Conservation (phyloP, 2,329 filamentous ascomycete species). For the Xylaria sp. region DNA sequence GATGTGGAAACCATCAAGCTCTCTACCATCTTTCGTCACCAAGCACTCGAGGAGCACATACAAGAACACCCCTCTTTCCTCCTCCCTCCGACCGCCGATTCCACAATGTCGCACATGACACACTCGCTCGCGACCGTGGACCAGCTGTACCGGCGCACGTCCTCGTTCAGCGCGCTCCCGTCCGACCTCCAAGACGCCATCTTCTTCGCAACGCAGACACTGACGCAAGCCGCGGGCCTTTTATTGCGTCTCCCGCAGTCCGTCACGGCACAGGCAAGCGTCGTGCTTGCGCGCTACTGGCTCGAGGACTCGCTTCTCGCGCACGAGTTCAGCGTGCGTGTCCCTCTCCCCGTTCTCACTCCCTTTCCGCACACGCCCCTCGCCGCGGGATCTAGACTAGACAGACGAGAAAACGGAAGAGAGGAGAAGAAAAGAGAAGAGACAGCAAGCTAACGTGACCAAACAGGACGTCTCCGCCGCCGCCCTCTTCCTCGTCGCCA, state of each 20-base stretch:
- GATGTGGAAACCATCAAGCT: too few species aligned
- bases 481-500: constrained; percentile 79
- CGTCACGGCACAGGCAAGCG: constrained; percentile 82
- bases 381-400: too few species aligned
- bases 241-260: constrained; percentile 85
- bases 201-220: constrained; percentile 71
- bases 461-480: constrained; percentile 83
- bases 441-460: constrained; percentile 1
- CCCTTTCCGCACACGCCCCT: too few species aligned
- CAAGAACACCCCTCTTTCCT: neutral
- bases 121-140: constrained; percentile 76
- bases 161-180: constrained; percentile 64
- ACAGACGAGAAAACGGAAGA: neutral
- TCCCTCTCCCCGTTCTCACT: neutral
- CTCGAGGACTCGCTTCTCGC: constrained; percentile 61
- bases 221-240: constrained; percentile 79
- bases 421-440: neutral
- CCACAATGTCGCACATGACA: constrained; percentile 64
- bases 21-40: too few species aligned
- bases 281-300: constrained; percentile 84
- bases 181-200: constrained; percentile 73
- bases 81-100: neutral
- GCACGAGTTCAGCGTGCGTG: constrained; percentile 61
- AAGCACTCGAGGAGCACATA: too few species aligned
- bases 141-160: constrained; percentile 64